Base-by-base conservation (phyloP, 2,329 filamentous ascomycete species). In the Ophiocordyceps polyrhachis-furcata region DNA sequence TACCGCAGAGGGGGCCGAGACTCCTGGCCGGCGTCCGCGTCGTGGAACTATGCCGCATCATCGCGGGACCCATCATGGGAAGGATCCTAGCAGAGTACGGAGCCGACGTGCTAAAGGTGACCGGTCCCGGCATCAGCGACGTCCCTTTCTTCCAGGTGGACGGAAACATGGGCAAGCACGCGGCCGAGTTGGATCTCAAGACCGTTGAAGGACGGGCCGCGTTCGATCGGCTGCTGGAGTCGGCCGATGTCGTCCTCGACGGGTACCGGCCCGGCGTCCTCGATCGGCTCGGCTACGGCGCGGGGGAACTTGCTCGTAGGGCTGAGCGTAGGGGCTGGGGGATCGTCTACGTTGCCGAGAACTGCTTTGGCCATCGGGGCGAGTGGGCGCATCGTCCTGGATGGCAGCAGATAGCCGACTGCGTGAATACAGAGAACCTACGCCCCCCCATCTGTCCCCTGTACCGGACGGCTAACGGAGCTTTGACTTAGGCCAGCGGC, bases 31-130 rank as follows among this genome's bases (percentile, higher is more conserved):
- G 81, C 0, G 68, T 86, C 56, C 81, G 79, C 50, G 81, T 87
- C 6, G 68, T 87, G 5, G 83, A 88, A 55, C 63, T 87, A 28
- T 83, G 80, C 55, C 76, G 81, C 38, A 78, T 86, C 53, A 84
- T 87, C 49, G 82, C 82, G 4, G 81, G 81, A 0, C 81, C 81
- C n/a, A 74, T 78, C 5, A 77, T 86, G 50, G 76, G 76, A 3
- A 73, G 80, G 28, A 77, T 77, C 2, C 68, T 87, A 0, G 80
- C 78, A n/a, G 81, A 83, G 49, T 80, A 85, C 55, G 83, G 83
- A 2, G 82, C 82, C 8, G 73, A 79, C 44, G 81, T 87, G 1
- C 68, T 87, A 50, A 82, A 84, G 52, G 68, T 86, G 41, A 85
- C 80, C 3, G 76, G 74, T 8, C 72, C 77, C 0, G 64, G 74